phyloP scores from a whole-genome alignment of 169 alveolate species.

The Eimeria necatrix region DNA sequence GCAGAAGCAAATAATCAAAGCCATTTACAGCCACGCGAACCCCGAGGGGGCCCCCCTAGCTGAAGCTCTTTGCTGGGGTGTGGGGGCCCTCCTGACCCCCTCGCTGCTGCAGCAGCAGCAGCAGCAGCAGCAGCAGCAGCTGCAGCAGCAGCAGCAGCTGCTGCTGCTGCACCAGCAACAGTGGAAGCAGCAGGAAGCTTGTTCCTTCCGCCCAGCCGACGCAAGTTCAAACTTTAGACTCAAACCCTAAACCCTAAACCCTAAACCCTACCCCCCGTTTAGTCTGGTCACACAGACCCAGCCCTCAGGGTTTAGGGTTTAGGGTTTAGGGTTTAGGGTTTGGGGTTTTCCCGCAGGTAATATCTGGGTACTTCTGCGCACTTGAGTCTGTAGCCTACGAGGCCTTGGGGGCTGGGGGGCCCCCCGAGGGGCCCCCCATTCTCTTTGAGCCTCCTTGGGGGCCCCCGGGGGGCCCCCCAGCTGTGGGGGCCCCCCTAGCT shows the following conservation, averaged over 20 bases:
- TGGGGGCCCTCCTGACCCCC: slow-evolving; percentile 26
- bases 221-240: no score
- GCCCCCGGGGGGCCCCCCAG: neutral
- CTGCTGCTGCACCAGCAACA: slow-evolving; percentile 59
- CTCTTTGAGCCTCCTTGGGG: neutral
- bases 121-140: slow-evolving; percentile 4
- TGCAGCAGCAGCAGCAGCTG: slow-evolving; percentile 7
- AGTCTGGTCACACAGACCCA: no score
- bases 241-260: no score
- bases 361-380: neutral
- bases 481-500: neutral
- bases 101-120: neutral
- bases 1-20: neutral
- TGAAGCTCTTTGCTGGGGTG: slow-evolving; percentile 20
- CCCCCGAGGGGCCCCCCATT: neutral
- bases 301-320: no score
- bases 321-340: no score
- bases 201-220: no score
- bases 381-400: neutral
- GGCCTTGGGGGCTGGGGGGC: neutral
- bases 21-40: neutral
- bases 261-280: no score
- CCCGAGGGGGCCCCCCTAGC: slow-evolving; percentile 50
- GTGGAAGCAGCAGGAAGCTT: no score
- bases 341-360: no score